A percentile compares a stretch with the other conserved stretches of the same genome.
These are phyloP conservation scores for Stachybotrys elegans DNA, from an alignment of 2,329 filamentous ascomycete genomes.

Conservation along the genomic window DNA sequence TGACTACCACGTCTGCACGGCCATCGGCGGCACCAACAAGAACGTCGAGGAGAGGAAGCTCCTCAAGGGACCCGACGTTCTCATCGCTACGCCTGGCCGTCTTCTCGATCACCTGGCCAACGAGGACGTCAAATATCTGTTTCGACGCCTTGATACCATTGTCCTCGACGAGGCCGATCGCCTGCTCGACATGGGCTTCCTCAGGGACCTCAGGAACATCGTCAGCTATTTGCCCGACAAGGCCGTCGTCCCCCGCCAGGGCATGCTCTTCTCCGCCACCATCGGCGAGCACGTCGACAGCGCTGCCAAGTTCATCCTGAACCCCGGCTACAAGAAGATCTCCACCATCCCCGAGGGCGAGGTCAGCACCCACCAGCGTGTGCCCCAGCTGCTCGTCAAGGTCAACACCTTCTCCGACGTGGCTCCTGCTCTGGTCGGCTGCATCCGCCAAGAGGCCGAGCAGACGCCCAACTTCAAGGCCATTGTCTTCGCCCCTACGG, in stretches of 20 bases:
- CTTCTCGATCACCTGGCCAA: conserved; percentile 74
- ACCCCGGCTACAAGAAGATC: conserved; percentile 71
- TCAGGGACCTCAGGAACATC: conserved; percentile 73
- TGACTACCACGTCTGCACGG: conserved; percentile 68
- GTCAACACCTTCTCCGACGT: conserved; percentile 69
- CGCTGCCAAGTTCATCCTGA: conserved; percentile 65
- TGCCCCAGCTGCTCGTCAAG: conserved; percentile 66
- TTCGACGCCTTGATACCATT: conserved; percentile 67
- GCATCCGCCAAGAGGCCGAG: conserved; percentile 42
- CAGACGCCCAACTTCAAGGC: conserved; percentile 64
- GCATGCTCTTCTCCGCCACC: conserved; percentile 82
- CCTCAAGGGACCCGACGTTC: conserved; percentile 67
- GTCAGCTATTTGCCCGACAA: conserved; percentile 64
- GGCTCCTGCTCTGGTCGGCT: conserved; percentile 51
- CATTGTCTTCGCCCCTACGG: conserved; percentile 71
- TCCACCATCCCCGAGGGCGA: conserved; percentile 75
- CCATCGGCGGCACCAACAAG: conserved; percentile 77
- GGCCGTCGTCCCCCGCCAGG: conserved; percentile 54
- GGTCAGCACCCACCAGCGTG: conserved; percentile 67
- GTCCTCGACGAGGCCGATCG: conserved; percentile 82
- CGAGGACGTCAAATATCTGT: conserved; percentile 61
- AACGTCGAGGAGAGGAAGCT: conserved; percentile 66
- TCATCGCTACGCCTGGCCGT: conserved; percentile 77
- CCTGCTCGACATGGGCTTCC: conserved; percentile 79
- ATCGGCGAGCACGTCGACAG: conserved; percentile 75